These are phyloP conservation scores for Eucalyptus fibrosa DNA, from an alignment of 345 rosid species.

Conservation along the genomic window DNA sequence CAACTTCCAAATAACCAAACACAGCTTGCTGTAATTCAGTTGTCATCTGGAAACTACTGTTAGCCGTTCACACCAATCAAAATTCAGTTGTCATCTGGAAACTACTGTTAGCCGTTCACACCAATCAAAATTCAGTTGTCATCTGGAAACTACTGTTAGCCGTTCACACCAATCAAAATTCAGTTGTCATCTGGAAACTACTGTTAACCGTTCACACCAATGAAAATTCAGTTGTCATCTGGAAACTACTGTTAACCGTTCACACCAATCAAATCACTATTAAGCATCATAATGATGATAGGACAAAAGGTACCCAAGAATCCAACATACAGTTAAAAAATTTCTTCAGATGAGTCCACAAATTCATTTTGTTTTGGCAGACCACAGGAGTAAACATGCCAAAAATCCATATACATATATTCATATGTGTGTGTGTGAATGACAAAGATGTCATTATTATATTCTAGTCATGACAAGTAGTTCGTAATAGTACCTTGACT, in stretches of 20 bases:
- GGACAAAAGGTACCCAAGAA: neutral
- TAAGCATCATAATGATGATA: neutral
- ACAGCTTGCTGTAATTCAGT: neutral
- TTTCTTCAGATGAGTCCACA: neutral
- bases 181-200: neutral
- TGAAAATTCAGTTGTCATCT: neutral
- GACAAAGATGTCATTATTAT: neutral
- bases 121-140: neutral
- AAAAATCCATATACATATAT: neutral
- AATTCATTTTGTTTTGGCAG: neutral
- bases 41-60: neutral
- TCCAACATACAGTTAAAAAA: neutral
- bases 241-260: neutral
- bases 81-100: no score
- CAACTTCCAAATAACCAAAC: neutral
- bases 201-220: neutral
- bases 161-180: neutral
- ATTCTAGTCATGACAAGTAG: neutral
- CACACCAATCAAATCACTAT: neutral
- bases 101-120: neutral
- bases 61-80: neutral
- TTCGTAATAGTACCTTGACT: conserved; percentile 57
- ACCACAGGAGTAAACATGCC: neutral
- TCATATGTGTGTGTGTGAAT: neutral
- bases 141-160: neutral